These are phyloP conservation scores for Curvularia spicifera DNA, from an alignment of 2,329 filamentous ascomycete genomes.

Conservation along the genomic window DNA sequence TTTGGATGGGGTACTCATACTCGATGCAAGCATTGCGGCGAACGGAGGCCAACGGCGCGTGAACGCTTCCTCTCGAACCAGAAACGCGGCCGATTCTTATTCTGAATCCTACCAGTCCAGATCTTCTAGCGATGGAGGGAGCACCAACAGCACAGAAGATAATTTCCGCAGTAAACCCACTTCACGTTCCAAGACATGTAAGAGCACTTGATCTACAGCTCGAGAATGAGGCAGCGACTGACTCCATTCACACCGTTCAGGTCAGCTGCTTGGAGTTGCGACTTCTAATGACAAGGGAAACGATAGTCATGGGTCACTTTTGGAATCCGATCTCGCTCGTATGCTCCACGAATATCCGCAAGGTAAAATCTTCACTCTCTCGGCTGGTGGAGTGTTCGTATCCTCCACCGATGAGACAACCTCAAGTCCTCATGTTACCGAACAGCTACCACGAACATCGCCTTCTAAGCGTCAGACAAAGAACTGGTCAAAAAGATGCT, in stretches of 20 bases:
- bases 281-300: constrained; percentile 11
- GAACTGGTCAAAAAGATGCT: constrained; percentile 37
- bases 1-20: constrained; percentile 44
- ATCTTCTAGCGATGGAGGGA: constrained; percentile 27
- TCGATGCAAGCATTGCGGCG: constrained; percentile 43
- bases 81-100: constrained; percentile 8
- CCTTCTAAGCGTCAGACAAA: constrained; percentile 11
- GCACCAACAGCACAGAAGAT: neutral
- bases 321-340: constrained; percentile 30
- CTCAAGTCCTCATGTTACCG: constrained; percentile 5
- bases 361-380: constrained; percentile 39
- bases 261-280: constrained; percentile 35
- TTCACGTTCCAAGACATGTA: constrained; percentile 25
- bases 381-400: constrained; percentile 20
- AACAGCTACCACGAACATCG: neutral
- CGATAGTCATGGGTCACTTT: constrained; percentile 17
- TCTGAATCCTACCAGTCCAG: constrained; percentile 22
- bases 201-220: neutral
- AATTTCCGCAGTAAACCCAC: constrained; percentile 1
- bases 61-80: constrained; percentile 9
- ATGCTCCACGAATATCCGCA: constrained; percentile 33
- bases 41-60: constrained; percentile 22
- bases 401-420: constrained; percentile 31
- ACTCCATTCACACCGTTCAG: neutral
- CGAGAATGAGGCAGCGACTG: neutral